Conservation (phyloP, 31 red algal genomes). For the Porphyra umbilicalis region DNA sequence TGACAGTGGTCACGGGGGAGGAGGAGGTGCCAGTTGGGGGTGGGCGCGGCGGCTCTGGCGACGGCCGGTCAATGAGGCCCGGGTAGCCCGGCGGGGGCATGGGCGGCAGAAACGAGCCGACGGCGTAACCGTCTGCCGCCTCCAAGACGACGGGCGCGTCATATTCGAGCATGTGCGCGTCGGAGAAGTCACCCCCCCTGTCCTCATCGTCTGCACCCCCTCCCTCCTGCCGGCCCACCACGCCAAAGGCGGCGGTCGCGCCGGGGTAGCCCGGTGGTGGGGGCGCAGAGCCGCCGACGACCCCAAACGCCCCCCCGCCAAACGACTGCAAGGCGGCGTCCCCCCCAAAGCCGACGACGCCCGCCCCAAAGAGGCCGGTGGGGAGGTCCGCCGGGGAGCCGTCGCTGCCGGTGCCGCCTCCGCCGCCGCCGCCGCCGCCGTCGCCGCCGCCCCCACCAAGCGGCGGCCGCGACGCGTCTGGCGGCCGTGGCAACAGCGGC, state of each 20-base stretch:
- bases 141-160: not conserved
- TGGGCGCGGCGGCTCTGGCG: not conserved
- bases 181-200: not conserved
- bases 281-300: not conserved
- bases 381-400: not conserved
- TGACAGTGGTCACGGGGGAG: not conserved
- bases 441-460: no score
- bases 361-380: not conserved
- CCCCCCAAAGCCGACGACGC: not conserved
- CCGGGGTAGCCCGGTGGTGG: not conserved
- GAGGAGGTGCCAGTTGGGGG: not conserved
- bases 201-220: no score
- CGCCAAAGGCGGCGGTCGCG: not conserved
- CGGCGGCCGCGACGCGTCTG: not conserved
- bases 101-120: not conserved
- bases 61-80: not conserved
- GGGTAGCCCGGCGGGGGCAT: not conserved
- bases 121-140: no score
- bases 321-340: not conserved
- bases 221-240: not conserved
- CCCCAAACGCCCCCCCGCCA: not conserved
- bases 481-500: not conserved
- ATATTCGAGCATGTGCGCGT: not conserved
- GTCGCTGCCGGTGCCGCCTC: no score
- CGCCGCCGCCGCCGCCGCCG: no score